These are phyloP conservation scores for Alternaria burnsii DNA, from an alignment of 2,329 filamentous ascomycete species.

Conservation along the genomic window DNA sequence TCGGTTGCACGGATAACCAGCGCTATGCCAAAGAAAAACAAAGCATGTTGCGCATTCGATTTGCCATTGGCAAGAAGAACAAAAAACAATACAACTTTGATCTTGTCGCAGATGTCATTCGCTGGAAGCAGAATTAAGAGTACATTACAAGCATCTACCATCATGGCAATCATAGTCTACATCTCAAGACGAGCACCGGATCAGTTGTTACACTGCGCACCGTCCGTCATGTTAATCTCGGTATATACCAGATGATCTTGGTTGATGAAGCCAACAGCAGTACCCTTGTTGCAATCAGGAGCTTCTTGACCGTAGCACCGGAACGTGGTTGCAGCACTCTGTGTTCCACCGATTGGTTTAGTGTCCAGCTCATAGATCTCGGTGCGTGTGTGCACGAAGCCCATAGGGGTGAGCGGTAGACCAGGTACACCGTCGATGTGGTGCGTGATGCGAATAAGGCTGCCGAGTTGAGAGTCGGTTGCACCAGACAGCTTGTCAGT, in stretches of 20 bases:
- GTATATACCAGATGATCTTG: conserved; percentile 25
- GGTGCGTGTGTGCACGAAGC: conserved; percentile 70
- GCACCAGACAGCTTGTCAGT: conserved; percentile 52
- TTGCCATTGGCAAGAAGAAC: not conserved
- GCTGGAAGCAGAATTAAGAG: not conserved
- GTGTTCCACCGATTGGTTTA: conserved; percentile 1
- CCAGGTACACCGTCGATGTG: conserved; percentile 70
- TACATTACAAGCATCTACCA: not conserved
- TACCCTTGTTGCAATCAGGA: conserved; percentile 17
- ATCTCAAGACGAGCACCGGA: not conserved
- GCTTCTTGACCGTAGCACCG: conserved; percentile 29
- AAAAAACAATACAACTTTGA: not conserved
- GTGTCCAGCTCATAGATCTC: conserved; percentile 63
- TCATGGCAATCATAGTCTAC: not conserved
- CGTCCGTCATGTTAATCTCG: conserved; percentile 18
- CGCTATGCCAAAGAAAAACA: not conserved
- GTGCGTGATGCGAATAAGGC: conserved; percentile 72
- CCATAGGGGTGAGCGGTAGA: conserved; percentile 66
- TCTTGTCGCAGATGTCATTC: not conserved
- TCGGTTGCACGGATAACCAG: not conserved
- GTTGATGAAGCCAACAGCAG: conserved; percentile 17
- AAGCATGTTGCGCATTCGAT: not conserved
- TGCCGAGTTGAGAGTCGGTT: conserved; percentile 56
- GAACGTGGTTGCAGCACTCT: conserved; percentile 18
- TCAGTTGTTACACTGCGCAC: conserved; percentile 7